phyloP scores from a whole-genome alignment of 2,329 filamentous ascomycete species.

The Karstenula rhodostoma region DNA sequence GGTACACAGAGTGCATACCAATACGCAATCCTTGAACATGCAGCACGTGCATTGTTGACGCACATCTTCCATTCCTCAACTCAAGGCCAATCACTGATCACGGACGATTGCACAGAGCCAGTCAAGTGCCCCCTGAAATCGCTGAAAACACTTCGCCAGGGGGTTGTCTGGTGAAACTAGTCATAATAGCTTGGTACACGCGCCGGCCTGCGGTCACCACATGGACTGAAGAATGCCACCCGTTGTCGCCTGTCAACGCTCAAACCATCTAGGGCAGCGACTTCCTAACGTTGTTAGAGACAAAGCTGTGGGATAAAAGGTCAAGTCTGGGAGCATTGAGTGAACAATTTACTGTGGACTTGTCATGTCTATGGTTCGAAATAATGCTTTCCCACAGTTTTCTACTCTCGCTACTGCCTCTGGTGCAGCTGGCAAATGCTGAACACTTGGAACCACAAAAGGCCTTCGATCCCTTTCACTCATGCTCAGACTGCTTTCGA shows the following conservation, averaged over 20 bases:
- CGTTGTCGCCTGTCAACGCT: neutral
- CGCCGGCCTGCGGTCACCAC: neutral
- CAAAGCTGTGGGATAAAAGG: neutral
- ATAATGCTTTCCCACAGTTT: neutral
- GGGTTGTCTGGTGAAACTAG: neutral
- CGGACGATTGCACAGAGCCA: neutral
- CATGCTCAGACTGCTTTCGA: conserved; percentile 22
- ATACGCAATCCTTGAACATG: neutral
- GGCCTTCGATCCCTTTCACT: conserved; percentile 16
- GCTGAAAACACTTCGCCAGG: neutral
- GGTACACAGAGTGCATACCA: neutral
- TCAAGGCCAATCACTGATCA: neutral
- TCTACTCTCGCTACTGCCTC: conserved; percentile 11
- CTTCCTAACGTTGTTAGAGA: neutral
- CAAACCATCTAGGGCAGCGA: neutral
- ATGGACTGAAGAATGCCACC: neutral
- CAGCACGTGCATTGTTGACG: neutral
- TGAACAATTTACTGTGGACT: neutral
- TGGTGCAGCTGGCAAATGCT: conserved; percentile 10
- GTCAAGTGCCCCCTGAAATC: neutral
- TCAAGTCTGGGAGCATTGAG: neutral
- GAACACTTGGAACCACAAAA: conserved; percentile 16
- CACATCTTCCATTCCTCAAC: neutral
- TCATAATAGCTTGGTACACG: neutral
- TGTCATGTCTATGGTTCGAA: neutral